A percentile compares a stretch with the other conserved stretches of the same genome.
Conservation (phyloP, 495 filamentous ascomycete species). For the Podospora australis region DNA sequence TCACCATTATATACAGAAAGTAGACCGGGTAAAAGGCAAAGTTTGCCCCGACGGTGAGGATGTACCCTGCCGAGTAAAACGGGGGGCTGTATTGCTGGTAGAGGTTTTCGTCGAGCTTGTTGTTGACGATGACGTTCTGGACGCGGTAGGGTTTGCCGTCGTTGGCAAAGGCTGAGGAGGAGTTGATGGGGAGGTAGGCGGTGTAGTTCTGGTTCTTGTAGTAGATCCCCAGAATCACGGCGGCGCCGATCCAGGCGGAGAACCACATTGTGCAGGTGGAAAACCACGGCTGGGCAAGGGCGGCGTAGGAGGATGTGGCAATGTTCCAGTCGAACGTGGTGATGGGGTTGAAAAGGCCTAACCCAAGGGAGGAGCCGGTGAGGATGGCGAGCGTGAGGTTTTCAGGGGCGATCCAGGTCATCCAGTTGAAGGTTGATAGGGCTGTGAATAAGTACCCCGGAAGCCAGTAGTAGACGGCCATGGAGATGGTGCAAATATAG, state of each 20-base stretch:
- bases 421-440: constrained; percentile 34
- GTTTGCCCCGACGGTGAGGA: constrained; percentile 50
- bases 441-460: constrained; percentile 33
- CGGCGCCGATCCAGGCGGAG: constrained; percentile 16
- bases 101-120: constrained; percentile 41
- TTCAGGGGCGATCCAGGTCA: constrained; percentile 35
- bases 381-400: constrained; percentile 28
- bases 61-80: constrained; percentile 56
- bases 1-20: constrained; percentile 49
- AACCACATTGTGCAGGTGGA: constrained; percentile 24
- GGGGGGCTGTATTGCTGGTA: constrained; percentile 54
- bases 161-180: constrained; percentile 47
- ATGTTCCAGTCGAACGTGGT: constrained; percentile 32
- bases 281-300: constrained; percentile 32
- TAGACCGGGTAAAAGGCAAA: constrained; percentile 54
- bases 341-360: constrained; percentile 29
- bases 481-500: constrained; percentile 20
- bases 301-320: constrained; percentile 25
- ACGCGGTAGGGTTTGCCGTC: constrained; percentile 47
- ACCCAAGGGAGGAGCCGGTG: constrained; percentile 21
- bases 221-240: constrained; percentile 47
- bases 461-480: constrained; percentile 35
- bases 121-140: constrained; percentile 42
- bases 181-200: constrained; percentile 48
- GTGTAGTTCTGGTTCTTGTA: constrained; percentile 45